Conservation (phyloP, 2,329 filamentous ascomycete species). For the Blastomyces percursus region DNA sequence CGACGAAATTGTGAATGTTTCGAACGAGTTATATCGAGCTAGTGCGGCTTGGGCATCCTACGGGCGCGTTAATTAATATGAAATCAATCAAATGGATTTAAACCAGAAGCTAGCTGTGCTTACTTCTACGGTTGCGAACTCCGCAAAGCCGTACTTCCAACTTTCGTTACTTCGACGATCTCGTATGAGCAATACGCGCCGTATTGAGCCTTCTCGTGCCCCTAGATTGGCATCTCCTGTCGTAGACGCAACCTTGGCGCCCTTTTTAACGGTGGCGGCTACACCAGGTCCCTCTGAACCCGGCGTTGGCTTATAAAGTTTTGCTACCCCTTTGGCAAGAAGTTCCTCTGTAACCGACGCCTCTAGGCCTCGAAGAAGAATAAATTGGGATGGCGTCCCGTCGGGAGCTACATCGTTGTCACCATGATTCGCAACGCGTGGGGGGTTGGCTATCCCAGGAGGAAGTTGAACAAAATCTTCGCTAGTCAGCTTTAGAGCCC, state of each 20-base stretch:
- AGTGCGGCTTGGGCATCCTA: slow-evolving; percentile 63
- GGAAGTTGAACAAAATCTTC: slow-evolving; percentile 6
- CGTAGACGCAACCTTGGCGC: slow-evolving; percentile 44
- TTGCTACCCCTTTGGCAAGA: slow-evolving; percentile 60
- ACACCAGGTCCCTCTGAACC: slow-evolving; percentile 28
- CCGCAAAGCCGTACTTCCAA: slow-evolving; percentile 73
- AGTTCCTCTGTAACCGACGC: slow-evolving; percentile 60
- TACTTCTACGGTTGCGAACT: slow-evolving; percentile 61
- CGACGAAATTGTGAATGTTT: slow-evolving; percentile 67
- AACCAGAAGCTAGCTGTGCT: slow-evolving; percentile 1
- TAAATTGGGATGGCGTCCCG: slow-evolving; percentile 58
- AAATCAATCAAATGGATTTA: background rate
- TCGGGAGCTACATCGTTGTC: slow-evolving; percentile 46
- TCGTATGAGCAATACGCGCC: slow-evolving; percentile 65
- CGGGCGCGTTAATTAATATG: background rate
- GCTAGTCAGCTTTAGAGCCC: slow-evolving; percentile 10
- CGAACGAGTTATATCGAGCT: slow-evolving; percentile 57
- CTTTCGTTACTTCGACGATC: slow-evolving; percentile 61
- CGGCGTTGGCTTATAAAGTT: slow-evolving; percentile 52
- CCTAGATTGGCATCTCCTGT: slow-evolving; percentile 53
- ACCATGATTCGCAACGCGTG: slow-evolving; percentile 40
- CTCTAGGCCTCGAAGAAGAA: slow-evolving; percentile 63
- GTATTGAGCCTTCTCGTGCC: slow-evolving; percentile 61
- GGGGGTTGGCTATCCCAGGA: slow-evolving; percentile 29
- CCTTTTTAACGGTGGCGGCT: slow-evolving; percentile 34